Conservation (phyloP, 495 filamentous ascomycete genomes). For the Neurospora sp. region DNA sequence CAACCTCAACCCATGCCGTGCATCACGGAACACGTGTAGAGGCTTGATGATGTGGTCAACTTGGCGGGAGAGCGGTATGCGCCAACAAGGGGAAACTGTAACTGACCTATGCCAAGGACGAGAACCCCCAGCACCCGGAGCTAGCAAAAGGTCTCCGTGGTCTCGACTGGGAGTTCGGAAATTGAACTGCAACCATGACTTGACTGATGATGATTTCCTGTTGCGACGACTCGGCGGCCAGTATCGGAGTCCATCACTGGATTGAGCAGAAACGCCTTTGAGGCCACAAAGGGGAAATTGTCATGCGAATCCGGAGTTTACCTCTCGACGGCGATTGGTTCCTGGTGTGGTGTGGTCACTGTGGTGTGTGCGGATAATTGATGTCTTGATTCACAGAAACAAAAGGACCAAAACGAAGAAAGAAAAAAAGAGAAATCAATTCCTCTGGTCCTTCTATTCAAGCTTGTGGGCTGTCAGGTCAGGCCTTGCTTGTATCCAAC, state of each 20-base stretch:
- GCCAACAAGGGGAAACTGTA: neutral
- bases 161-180: neutral
- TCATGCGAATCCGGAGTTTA: neutral
- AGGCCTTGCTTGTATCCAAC: too few relatives aligned
- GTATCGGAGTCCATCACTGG: neutral
- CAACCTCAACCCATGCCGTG: neutral
- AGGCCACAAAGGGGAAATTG: neutral
- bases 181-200: neutral
- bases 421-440: neutral
- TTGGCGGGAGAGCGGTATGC: neutral
- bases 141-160: neutral
- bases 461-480: neutral
- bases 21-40: neutral
- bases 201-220: neutral
- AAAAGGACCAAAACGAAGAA: neutral
- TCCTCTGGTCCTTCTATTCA: neutral
- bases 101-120: neutral
- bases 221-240: neutral
- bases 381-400: neutral
- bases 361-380: neutral
- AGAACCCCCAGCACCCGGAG: neutral
- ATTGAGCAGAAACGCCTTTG: neutral
- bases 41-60: neutral
- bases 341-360: neutral
- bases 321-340: neutral